phyloP scores from a whole-genome alignment of 257 asterid genomes.

The Solanum lycopersicoides region DNA sequence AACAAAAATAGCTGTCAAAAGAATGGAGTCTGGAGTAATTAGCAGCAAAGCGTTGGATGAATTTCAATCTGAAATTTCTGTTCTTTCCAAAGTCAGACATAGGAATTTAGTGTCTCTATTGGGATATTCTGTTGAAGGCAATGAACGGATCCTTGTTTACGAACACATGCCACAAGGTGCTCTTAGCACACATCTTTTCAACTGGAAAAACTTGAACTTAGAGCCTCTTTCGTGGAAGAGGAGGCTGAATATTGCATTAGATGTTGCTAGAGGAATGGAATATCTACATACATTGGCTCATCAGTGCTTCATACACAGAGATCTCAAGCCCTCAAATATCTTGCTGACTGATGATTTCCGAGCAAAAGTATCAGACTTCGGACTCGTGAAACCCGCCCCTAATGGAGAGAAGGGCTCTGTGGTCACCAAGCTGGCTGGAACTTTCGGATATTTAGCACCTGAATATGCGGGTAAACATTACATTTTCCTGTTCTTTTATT shows the following conservation, averaged over 20 bases:
- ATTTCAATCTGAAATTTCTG: slow-evolving; percentile 71
- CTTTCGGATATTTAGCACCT: slow-evolving; percentile 88
- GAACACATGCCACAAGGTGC: slow-evolving; percentile 90
- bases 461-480: slow-evolving; percentile 59
- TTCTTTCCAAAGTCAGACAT: slow-evolving; percentile 86
- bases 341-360: slow-evolving; percentile 73
- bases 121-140: slow-evolving; percentile 65
- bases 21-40: slow-evolving; percentile 78
- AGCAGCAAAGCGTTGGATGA: slow-evolving; percentile 64
- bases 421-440: slow-evolving; percentile 80
- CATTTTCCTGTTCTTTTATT: not conserved
- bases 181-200: slow-evolving; percentile 70
- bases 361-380: slow-evolving; percentile 87
- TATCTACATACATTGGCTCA: slow-evolving; percentile 74
- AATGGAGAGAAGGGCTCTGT: slow-evolving; percentile 64
- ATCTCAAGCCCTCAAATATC: slow-evolving; percentile 78
- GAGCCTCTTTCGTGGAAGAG: slow-evolving; percentile 90
- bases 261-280: slow-evolving; percentile 88
- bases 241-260: slow-evolving; percentile 77
- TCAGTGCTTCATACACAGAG: slow-evolving; percentile 77
- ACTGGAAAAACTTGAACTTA: slow-evolving; percentile 52
- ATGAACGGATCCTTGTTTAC: slow-evolving; percentile 67
- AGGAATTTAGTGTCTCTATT: slow-evolving; percentile 80
- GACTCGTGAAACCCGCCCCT: slow-evolving; percentile 86
- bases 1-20: slow-evolving; percentile 74